These are phyloP conservation scores for Blastobotrys terrestris DNA, from an alignment of 805 yeast species.

Conservation along the genomic window DNA sequence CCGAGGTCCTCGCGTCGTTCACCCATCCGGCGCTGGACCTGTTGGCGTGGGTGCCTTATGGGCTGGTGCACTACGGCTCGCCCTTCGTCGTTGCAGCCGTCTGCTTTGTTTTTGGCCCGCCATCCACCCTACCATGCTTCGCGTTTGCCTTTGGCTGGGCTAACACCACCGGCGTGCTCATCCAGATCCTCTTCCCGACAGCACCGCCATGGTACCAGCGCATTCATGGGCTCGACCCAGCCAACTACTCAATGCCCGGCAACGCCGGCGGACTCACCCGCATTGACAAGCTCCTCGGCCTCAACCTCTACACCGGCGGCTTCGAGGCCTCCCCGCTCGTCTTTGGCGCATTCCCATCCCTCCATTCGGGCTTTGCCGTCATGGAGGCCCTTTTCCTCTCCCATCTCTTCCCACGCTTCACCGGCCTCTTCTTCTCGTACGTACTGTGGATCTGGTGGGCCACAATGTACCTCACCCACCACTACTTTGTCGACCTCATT, in stretches of 20 bases:
- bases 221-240: conserved; percentile 79
- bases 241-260: conserved; percentile 85
- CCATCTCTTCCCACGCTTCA: conserved; percentile 69
- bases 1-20: conserved; percentile 72
- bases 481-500: conserved; percentile 86
- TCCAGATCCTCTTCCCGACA: conserved; percentile 80
- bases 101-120: conserved; percentile 85
- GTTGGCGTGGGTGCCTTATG: conserved; percentile 95
- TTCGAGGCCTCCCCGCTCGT: conserved; percentile 85
- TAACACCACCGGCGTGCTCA: conserved; percentile 79
- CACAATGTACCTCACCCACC: conserved; percentile 96
- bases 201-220: conserved; percentile 98
- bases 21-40: conserved; percentile 63
- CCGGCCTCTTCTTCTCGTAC: conserved; percentile 63
- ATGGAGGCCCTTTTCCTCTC: conserved; percentile 86
- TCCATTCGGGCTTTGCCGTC: conserved; percentile 91
- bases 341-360: conserved; percentile 82
- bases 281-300: conserved; percentile 71
- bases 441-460: conserved; percentile 98
- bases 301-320: conserved; percentile 76
- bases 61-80: conserved; percentile 80
- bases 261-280: conserved; percentile 94
- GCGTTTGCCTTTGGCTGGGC: conserved; percentile 93
- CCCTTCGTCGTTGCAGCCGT: conserved; percentile 82
- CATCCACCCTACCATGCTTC: conserved; percentile 72